These are phyloP conservation scores for Chaetomium sp. DNA, from an alignment of 2,329 filamentous ascomycete species.

Conservation along the genomic window DNA sequence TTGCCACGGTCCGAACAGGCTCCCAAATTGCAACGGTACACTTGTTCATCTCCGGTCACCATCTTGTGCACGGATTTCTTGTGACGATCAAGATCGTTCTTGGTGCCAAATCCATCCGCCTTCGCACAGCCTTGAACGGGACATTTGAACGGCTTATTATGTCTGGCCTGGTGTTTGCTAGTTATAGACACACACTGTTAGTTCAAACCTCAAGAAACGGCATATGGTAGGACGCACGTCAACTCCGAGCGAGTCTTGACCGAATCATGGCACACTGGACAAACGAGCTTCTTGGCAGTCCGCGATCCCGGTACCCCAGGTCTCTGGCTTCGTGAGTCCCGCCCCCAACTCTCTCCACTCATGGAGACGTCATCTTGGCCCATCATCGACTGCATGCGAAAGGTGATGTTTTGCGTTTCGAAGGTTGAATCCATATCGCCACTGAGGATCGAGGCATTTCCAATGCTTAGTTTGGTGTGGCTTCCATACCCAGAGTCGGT, in stretches of 20 bases:
- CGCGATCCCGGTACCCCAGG: background rate
- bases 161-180: constrained; percentile 70
- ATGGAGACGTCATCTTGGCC: constrained; percentile 4
- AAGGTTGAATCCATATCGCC: constrained; percentile 36
- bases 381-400: constrained; percentile 19
- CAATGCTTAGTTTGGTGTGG: constrained; percentile 34
- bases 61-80: constrained; percentile 60
- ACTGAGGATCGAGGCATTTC: constrained; percentile 36
- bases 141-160: constrained; percentile 63
- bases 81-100: constrained; percentile 78
- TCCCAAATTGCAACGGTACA: constrained; percentile 53
- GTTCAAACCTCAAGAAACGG: background rate
- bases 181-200: constrained; percentile 20
- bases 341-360: background rate
- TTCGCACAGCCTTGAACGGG: constrained; percentile 45
- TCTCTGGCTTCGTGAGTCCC: constrained; percentile 10
- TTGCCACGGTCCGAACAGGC: constrained; percentile 57
- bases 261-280: constrained; percentile 31
- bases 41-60: constrained; percentile 37
- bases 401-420: constrained; percentile 36
- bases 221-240: constrained; percentile 37
- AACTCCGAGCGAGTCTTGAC: constrained; percentile 50
- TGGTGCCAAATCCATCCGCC: constrained; percentile 65
- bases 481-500: constrained; percentile 31
- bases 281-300: constrained; percentile 4